Conservation (phyloP, 2,329 filamentous ascomycete genomes). For the Cordyceps javanica region DNA sequence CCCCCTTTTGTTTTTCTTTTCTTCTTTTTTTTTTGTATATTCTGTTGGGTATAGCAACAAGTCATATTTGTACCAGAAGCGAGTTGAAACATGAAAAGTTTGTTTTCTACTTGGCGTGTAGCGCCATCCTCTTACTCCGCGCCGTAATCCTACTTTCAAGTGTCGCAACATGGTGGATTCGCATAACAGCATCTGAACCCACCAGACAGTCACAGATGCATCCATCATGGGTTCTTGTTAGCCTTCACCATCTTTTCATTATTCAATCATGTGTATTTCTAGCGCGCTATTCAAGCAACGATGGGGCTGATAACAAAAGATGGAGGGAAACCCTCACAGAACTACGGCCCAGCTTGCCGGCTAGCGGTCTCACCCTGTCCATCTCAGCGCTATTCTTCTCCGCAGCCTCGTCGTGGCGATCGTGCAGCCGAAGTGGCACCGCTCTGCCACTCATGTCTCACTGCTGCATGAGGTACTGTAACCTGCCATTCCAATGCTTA, state of each 20-base stretch:
- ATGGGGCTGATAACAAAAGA: too few species aligned
- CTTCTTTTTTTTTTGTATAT: not conserved
- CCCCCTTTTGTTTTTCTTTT: too few species aligned
- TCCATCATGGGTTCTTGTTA: not conserved
- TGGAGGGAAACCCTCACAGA: too few species aligned
- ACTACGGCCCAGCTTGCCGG: not conserved
- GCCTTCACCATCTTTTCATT: not conserved
- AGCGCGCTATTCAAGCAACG: too few species aligned
- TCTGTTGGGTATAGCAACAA: not conserved
- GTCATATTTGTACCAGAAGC: not conserved
- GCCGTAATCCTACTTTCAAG: not conserved
- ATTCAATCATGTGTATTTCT: too few species aligned
- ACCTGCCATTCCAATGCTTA: slow-evolving; percentile 4
- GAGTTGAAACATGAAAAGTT: not conserved
- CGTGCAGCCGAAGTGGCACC: not conserved
- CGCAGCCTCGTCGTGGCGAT: not conserved
- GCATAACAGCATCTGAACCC: too few species aligned
- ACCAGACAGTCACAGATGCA: too few species aligned
- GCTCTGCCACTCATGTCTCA: not conserved
- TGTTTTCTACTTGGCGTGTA: not conserved
- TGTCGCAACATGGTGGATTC: not conserved
- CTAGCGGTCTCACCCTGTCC: not conserved
- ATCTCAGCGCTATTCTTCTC: too few species aligned
- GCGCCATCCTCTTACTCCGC: not conserved
- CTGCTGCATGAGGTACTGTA: not conserved